Base-by-base conservation (phyloP, 1,284 basidiomycete genomes). In the Ustilago esculenta region DNA sequence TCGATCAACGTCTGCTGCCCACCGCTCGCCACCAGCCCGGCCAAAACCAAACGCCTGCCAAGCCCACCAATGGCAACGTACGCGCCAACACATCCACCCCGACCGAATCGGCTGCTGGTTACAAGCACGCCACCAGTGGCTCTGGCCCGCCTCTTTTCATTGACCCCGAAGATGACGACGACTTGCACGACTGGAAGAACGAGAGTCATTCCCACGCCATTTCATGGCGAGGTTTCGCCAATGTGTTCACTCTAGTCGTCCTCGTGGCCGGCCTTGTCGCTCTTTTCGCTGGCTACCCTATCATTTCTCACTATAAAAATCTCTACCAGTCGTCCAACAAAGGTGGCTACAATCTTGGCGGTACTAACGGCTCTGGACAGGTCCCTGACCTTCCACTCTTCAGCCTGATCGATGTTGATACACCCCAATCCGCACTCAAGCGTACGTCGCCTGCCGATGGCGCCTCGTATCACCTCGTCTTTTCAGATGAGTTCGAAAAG, bases 291-390 rank as follows among this genome's bases (percentile, higher is more conserved):
- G 75, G 67, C 9, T 75, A 76, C 17, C 76, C 76, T 12, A 72
- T 77, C 63, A 69, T 75, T 34, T 58, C 59, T 8, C 61, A 68
- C 33, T 73, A 46, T 21, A 52, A 64, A 23, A 56, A 64, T 35
- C 7, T 50, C 33, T 47, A 35, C 30, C 14, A 30, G 5, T 33
- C 46, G 2, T 53, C 30, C 46, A 61, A 18, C 17, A 61, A 57
- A 21, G 56, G 46, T 15, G 71, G 66, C 27, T 74, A 52, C 59
- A 91, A 91, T 74, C 76, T 92, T 17, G 91, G 91, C 24, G 91
- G 91, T 69, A 86, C 73, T 32, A 77, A 77, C 47, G 75, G 75
- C 20, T 73, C 71, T 3, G 75, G 75, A 14, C 76, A 79, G 55
- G 63, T 76, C n/a, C 75, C 76, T 7, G 61, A 63, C n/a, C 46